A percentile compares a stretch with the other conserved stretches of the same genome.
Conservation (phyloP, 768 basidiomycete genomes). For the Multifurca ochricompacta region DNA sequence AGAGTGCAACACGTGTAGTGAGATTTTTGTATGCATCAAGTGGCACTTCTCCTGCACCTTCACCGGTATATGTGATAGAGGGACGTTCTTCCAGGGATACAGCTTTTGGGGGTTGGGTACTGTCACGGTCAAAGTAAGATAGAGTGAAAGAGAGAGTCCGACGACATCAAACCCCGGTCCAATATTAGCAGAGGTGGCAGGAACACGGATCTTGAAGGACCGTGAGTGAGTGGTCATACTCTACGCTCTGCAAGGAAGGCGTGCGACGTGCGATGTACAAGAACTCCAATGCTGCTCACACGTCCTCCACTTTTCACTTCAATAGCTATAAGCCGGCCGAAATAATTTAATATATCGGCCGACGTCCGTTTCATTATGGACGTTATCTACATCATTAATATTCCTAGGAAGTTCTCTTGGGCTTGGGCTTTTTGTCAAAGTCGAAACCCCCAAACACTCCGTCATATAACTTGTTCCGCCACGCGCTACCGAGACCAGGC, state of each 20-base stretch:
- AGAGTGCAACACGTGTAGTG: conserved; percentile 93
- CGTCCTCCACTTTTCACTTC: too few species aligned
- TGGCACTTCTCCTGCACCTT: conserved; percentile 87
- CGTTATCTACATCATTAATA: not conserved
- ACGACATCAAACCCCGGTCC: conserved; percentile 99
- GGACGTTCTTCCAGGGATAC: conserved; percentile 34
- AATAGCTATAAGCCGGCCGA: too few species aligned
- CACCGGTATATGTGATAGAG: conserved; percentile 69
- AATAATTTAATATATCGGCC: not conserved
- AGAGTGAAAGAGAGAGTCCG: conserved; percentile 89
- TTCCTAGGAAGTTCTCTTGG: not conserved
- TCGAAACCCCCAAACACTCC: conserved; percentile 34
- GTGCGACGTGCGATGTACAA: too few species aligned
- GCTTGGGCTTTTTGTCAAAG: not conserved
- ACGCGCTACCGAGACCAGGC: conserved; percentile 43
- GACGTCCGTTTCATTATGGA: not conserved
- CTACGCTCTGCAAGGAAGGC: too few species aligned
- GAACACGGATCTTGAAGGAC: conserved; percentile 69
- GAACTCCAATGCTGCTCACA: too few species aligned
- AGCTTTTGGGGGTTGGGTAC: conserved; percentile 27
- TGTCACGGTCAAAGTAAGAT: conserved; percentile 67
- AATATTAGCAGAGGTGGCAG: conserved; percentile 98
- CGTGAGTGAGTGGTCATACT: conserved; percentile 4
- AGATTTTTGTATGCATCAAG: conserved; percentile 95
- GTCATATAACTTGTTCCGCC: conserved; percentile 44